Conservation (phyloP, 139 green algal species). For the Chlamydomonas schloesseri region DNA sequence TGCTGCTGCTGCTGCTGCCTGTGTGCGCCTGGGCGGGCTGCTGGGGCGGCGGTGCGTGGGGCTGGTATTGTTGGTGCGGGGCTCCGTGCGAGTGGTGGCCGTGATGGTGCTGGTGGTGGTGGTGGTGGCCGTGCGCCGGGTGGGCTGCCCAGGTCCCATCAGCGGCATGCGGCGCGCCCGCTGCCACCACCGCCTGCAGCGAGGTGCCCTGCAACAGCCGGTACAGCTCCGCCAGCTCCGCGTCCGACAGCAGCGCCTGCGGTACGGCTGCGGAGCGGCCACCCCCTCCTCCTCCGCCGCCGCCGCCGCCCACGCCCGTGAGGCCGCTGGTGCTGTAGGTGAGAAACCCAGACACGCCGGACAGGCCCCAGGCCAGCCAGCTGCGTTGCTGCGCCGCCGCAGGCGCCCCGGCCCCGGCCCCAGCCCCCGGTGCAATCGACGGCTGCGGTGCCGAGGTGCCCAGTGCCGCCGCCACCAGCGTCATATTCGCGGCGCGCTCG, state of each 20-base stretch:
- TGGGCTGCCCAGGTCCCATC: not conserved
- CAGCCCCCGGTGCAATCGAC: too few relatives aligned
- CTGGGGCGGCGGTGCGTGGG: not conserved
- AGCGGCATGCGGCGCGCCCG: not conserved
- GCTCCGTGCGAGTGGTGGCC: not conserved
- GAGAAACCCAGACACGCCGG: slow-evolving; percentile 53
- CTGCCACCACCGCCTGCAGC: slow-evolving; percentile 9
- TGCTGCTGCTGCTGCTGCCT: too few relatives aligned
- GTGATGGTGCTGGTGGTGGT: not conserved
- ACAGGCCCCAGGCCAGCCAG: slow-evolving; percentile 66
- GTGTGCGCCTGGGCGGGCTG: not conserved
- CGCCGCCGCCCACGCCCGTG: not conserved
- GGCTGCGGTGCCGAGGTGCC: not conserved
- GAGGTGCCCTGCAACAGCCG: slow-evolving; percentile 29
- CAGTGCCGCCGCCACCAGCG: not conserved
- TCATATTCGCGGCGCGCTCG: not conserved
- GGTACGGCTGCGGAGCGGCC: not conserved
- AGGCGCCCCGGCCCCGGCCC: not conserved
- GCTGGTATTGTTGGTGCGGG: too few relatives aligned
- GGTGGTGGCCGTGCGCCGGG: not conserved
- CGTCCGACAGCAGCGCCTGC: not conserved
- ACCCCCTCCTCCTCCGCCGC: not conserved
- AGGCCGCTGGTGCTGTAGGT: slow-evolving; percentile 5
- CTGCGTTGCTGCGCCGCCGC: slow-evolving; percentile 38
- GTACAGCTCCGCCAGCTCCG: slow-evolving; percentile 45